phyloP scores from a whole-genome alignment of 1,284 basidiomycete species.

The Papiliotrema nemorosa region DNA sequence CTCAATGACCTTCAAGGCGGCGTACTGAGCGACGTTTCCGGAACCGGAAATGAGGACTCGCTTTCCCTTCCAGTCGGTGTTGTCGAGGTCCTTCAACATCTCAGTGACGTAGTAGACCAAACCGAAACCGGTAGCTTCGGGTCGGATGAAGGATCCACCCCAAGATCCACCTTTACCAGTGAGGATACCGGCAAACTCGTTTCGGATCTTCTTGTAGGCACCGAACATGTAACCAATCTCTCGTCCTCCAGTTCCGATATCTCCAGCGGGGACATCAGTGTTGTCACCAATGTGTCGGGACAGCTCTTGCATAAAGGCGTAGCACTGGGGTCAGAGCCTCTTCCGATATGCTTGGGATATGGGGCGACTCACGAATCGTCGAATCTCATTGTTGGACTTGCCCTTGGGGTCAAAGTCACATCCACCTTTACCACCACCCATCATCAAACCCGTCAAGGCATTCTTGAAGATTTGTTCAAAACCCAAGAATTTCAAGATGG shows the following conservation, averaged over 20 bases:
- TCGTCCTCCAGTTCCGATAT: constrained; percentile 66
- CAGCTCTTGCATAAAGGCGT: constrained; percentile 70
- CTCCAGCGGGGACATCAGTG: constrained; percentile 77
- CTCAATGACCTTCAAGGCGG: constrained; percentile 74
- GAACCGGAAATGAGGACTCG: constrained; percentile 69
- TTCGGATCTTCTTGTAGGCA: constrained; percentile 69
- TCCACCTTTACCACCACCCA: constrained; percentile 71
- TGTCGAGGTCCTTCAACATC: constrained; percentile 51
- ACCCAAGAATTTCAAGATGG: constrained; percentile 77
- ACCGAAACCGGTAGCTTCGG: constrained; percentile 70
- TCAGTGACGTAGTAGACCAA: constrained; percentile 72
- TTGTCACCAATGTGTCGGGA: constrained; percentile 67
- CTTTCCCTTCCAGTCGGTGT: constrained; percentile 56
- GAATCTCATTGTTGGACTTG: constrained; percentile 71
- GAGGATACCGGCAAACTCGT: constrained; percentile 72
- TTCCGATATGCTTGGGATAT: background rate
- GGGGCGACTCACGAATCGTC: constrained; percentile 57
- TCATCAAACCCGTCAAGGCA: constrained; percentile 70
- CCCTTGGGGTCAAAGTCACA: constrained; percentile 77
- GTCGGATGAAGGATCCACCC: constrained; percentile 69
- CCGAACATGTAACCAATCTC: constrained; percentile 70
- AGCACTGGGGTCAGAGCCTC: constrained; percentile 27
- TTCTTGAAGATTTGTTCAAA: constrained; percentile 84
- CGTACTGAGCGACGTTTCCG: constrained; percentile 72
- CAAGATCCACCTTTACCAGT: constrained; percentile 74